Conservation (phyloP, 805 yeast species). For the Candida manassasensis region DNA sequence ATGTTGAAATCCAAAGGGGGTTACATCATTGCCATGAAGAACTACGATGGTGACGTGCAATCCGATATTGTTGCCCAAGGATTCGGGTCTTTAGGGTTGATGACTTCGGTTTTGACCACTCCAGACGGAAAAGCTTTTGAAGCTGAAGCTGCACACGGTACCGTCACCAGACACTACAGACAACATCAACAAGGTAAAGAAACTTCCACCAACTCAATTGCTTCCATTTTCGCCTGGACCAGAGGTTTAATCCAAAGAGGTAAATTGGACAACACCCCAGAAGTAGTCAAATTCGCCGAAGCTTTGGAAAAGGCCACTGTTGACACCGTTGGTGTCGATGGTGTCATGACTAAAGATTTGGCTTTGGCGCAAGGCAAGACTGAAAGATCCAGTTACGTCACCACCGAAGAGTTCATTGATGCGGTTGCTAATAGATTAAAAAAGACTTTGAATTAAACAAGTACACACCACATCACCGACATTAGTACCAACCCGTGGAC, state of each 20-base stretch:
- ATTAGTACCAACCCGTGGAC: too few relatives aligned
- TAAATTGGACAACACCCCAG: conserved; percentile 79
- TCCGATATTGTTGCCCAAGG: conserved; percentile 98
- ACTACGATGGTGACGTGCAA: conserved; percentile 97
- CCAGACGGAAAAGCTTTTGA: conserved; percentile 96
- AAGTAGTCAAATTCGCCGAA: conserved; percentile 75
- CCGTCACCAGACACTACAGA: conserved; percentile 95
- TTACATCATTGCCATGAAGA: conserved; percentile 91
- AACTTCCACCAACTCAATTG: conserved; percentile 95
- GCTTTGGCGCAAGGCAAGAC: conserved; percentile 88
- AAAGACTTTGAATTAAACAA: too few relatives aligned
- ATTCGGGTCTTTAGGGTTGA: conserved; percentile 91
- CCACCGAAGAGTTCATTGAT: conserved; percentile 87
- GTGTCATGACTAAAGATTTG: conserved; percentile 93
- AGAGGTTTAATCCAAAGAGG: conserved; percentile 94
- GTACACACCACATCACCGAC: too few relatives aligned
- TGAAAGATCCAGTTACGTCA: conserved; percentile 74
- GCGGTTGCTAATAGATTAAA: conserved; percentile 69
- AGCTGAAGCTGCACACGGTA: conserved; percentile 98
- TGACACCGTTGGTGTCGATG: conserved; percentile 78
- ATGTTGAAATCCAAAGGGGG: conserved; percentile 97
- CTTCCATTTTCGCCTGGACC: conserved; percentile 96
- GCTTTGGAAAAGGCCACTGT: conserved; percentile 76
- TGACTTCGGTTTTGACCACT: conserved; percentile 96
- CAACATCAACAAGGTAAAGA: conserved; percentile 95